Evolutionary conservation across 495 filamentous ascomycete species (phyloP).

Genomic region (Neurospora sublineolata): DNA sequence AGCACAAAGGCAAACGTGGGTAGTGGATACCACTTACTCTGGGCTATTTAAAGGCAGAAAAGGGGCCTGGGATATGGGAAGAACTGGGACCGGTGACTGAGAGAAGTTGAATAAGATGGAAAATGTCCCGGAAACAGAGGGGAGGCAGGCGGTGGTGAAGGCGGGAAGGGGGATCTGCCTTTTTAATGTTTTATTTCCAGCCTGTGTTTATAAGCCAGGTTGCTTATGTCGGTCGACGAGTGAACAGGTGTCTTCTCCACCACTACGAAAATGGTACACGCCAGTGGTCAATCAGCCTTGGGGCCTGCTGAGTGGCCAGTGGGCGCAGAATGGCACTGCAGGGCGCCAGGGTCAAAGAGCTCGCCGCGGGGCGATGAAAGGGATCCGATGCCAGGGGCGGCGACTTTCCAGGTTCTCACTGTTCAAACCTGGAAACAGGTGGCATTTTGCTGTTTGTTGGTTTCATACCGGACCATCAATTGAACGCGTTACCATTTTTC

Average conservation of each 20-base stretch:
- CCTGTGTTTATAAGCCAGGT: slow-evolving; percentile 13
- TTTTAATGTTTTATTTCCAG: slow-evolving; percentile 17
- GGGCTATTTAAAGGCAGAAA: slow-evolving; percentile 18
- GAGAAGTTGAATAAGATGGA: slow-evolving; percentile 2
- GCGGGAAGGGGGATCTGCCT: slow-evolving; percentile 4
- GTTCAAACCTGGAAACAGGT: not conserved
- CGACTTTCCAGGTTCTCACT: not conserved
- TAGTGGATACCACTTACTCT: slow-evolving; percentile 12
- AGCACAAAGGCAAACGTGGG: not conserved
- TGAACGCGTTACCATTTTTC: not conserved
- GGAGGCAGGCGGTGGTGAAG: slow-evolving; percentile 3
- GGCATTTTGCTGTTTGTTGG: not conserved
- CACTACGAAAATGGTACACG: not conserved
- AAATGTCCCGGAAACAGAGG: slow-evolving; percentile 1
- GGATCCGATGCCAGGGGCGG: not conserved
- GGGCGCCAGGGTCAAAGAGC: not conserved
- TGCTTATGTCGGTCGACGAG: slow-evolving; percentile 8
- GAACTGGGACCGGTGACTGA: not conserved
- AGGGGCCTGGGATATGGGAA: slow-evolving; percentile 5
- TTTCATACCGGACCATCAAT: not conserved
- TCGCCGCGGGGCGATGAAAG: not conserved
- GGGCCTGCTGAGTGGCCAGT: not conserved
- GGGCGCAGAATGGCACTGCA: not conserved
- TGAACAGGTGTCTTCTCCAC: slow-evolving; percentile 27
- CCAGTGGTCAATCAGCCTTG: slow-evolving; percentile 5